Conservation (phyloP, 352 stramenopile genomes). For the Thalassiosira mediterranea region DNA sequence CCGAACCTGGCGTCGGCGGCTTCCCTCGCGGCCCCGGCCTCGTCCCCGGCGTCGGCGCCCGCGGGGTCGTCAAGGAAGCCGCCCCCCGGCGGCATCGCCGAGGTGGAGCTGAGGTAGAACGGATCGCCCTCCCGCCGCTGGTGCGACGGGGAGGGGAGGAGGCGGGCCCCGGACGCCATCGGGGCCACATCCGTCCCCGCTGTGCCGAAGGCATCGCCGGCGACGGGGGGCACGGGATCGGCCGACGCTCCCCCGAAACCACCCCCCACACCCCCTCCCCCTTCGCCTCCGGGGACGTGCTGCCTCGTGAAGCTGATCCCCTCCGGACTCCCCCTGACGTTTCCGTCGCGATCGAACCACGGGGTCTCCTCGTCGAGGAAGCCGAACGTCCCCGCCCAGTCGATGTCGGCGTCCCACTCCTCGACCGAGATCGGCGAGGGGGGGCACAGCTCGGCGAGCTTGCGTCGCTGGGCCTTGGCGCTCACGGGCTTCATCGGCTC, state of each 20-base stretch:
- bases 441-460: constrained; percentile 58
- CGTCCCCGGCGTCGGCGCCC: constrained; percentile 1
- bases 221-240: background rate
- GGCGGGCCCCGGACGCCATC: constrained; percentile 81
- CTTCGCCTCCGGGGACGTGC: background rate
- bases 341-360: constrained; percentile 36
- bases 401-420: constrained; percentile 38
- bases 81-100: background rate
- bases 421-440: constrained; percentile 45
- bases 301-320: constrained; percentile 51
- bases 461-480: constrained; percentile 78
- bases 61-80: too few species aligned
- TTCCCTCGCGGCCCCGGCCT: constrained; percentile 2
- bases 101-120: constrained; percentile 74
- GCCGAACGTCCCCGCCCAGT: constrained; percentile 45
- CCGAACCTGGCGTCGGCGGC: constrained; percentile 55
- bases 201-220: background rate
- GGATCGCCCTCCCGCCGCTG: constrained; percentile 72
- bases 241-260: background rate
- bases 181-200: constrained; percentile 25
- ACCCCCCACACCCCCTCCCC: too few species aligned
- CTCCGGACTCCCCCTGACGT: constrained; percentile 31
- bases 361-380: constrained; percentile 46
- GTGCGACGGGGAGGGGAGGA: constrained; percentile 6
- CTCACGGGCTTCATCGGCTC: constrained; percentile 82